Conservation (phyloP, 192 early-diverging fungal genomes). For the Powellomyces hirtus region DNA sequence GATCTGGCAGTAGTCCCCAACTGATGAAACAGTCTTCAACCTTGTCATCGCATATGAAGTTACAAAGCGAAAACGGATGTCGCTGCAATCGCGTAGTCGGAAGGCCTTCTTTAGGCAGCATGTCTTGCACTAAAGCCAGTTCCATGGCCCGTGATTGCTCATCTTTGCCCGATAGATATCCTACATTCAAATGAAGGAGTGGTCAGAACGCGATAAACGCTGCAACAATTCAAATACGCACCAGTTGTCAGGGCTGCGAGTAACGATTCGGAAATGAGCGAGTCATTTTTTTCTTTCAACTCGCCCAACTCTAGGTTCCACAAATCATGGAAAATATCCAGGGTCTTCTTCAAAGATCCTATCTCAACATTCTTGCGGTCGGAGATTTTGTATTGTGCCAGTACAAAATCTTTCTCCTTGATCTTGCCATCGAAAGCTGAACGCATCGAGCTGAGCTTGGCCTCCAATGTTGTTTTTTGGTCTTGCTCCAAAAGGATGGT, state of each 20-base stretch:
- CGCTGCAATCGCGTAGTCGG: neutral
- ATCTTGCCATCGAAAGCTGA: constrained; percentile 25
- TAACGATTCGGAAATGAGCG: constrained; percentile 1
- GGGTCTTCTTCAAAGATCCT: neutral
- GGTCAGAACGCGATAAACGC: too few relatives aligned
- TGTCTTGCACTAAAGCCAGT: neutral
- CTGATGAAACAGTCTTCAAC: constrained; percentile 8
- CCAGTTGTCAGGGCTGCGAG: too few relatives aligned
- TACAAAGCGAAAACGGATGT: constrained; percentile 7
- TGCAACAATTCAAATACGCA: too few relatives aligned
- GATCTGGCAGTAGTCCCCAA: constrained; percentile 8
- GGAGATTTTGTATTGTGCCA: constrained; percentile 7
- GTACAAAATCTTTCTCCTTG: constrained; percentile 21
- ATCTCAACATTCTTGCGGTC: constrained; percentile 20
- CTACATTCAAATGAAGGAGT: too few relatives aligned
- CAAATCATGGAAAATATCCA: neutral
- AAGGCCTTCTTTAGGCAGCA: neutral
- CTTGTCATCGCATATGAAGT: constrained; percentile 10
- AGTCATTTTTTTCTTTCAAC: neutral
- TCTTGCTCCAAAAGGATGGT: neutral
- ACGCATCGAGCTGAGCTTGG: constrained; percentile 17
- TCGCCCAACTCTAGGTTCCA: neutral
- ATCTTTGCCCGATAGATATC: too few relatives aligned
- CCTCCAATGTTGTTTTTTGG: constrained; percentile 4
- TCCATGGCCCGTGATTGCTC: neutral